Conservation (phyloP, 2,329 filamentous ascomycete genomes). For the Calonectria multiphialidica region DNA sequence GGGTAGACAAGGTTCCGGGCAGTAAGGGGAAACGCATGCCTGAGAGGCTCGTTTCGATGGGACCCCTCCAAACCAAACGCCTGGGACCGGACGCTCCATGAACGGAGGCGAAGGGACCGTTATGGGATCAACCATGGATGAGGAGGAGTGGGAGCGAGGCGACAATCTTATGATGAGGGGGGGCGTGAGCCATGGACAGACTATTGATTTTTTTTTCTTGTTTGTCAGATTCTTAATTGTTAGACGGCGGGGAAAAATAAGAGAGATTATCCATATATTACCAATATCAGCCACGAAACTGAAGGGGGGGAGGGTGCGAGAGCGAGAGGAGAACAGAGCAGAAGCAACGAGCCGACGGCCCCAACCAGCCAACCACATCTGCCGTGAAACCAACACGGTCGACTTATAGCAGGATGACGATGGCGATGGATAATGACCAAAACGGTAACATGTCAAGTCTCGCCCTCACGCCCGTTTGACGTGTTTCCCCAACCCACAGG, state of each 20-base stretch:
- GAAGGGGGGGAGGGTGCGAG: not conserved
- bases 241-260: not conserved
- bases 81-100: conserved; percentile 24
- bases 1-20: conserved; percentile 20
- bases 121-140: conserved; percentile 2
- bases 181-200: not conserved
- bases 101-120: not conserved
- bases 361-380: not conserved
- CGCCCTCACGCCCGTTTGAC: not conserved
- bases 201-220: not conserved
- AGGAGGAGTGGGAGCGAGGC: not conserved
- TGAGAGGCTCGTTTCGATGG: conserved; percentile 43
- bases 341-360: not conserved
- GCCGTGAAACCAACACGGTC: not conserved
- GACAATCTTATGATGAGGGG: not conserved
- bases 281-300: not conserved
- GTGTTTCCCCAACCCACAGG: conserved; percentile 14
- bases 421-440: not conserved
- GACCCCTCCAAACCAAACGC: conserved; percentile 48
- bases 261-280: not conserved
- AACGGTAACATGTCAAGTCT: conserved; percentile 3
- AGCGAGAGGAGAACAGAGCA: not conserved
- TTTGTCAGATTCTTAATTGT: not conserved
- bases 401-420: not conserved
- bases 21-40: conserved; percentile 10